Conservation (phyloP, 331 rosid genomes). For the Acacia pycnantha region DNA sequence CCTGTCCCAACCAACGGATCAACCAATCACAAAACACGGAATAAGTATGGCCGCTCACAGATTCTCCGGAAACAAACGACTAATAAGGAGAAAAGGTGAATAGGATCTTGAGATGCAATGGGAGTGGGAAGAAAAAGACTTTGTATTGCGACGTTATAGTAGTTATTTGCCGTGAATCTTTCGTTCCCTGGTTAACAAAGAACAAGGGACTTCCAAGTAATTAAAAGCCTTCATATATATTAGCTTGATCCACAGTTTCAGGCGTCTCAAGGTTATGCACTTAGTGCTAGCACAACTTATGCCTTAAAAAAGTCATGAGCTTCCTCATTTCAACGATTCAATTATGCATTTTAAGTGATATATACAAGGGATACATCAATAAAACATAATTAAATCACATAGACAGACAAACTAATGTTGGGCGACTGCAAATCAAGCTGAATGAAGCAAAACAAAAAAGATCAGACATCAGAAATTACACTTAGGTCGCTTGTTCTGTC, state of each 20-base stretch:
- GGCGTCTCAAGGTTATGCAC: background rate
- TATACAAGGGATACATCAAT: background rate
- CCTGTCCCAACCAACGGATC: background rate
- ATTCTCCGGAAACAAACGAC: background rate
- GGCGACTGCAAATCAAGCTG: background rate
- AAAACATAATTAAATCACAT: background rate
- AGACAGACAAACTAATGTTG: background rate
- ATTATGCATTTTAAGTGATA: background rate
- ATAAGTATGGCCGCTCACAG: background rate
- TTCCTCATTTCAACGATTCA: background rate
- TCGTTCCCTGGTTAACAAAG: background rate
- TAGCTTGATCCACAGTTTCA: background rate
- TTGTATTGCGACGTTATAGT: background rate
- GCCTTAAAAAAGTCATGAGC: background rate
- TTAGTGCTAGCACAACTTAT: background rate
- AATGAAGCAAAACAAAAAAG: constrained; percentile 8
- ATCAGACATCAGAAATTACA: constrained; percentile 43
- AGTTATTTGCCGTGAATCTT: background rate
- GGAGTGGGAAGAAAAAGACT: background rate
- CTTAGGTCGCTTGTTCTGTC: constrained; percentile 89
- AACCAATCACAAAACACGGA: background rate
- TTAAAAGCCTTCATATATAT: background rate
- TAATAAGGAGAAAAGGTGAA: background rate
- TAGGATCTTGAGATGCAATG: background rate
- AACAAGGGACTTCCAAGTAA: constrained; percentile 13